phyloP scores from a whole-genome alignment of 768 basidiomycete genomes.

The Suillus subaureus region DNA sequence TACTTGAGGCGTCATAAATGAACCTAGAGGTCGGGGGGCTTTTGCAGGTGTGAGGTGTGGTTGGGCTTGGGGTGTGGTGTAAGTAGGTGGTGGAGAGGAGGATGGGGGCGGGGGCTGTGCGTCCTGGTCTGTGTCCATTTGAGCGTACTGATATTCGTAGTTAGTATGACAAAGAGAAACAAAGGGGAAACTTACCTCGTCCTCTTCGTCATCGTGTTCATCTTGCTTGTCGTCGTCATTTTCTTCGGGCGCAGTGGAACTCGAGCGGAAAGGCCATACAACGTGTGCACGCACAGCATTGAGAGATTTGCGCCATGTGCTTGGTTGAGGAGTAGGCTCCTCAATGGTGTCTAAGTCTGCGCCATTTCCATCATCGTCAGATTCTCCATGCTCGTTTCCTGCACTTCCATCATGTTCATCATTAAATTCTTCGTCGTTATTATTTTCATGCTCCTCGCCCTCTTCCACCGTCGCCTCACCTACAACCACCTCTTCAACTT shows the following conservation, averaged over 20 bases:
- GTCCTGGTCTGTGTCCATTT: constrained; percentile 8
- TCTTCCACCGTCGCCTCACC: constrained; percentile 45
- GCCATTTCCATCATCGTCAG: constrained; percentile 14
- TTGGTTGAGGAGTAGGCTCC: constrained; percentile 10
- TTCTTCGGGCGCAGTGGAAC: constrained; percentile 24
- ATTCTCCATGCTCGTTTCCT: constrained; percentile 13
- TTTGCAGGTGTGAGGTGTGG: constrained; percentile 8
- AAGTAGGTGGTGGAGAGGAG: not conserved
- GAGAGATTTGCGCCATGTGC: constrained; percentile 37
- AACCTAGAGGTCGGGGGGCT: constrained; percentile 25
- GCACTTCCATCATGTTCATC: constrained; percentile 17
- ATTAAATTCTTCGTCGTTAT: constrained; percentile 18
- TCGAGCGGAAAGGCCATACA: constrained; percentile 32
- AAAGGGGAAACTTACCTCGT: constrained; percentile 11
- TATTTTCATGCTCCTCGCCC: constrained; percentile 34
- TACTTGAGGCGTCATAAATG: constrained; percentile 64
- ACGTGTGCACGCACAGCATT: constrained; percentile 31
- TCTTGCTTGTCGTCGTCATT: constrained; percentile 25
- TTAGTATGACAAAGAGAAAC: not conserved
- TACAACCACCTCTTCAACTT: constrained; percentile 51
- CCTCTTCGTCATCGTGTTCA: constrained; percentile 22
- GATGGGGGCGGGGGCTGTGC: constrained; percentile 5
- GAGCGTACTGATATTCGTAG: not conserved
- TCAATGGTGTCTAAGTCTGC: constrained; percentile 15
- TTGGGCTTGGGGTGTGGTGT: not conserved